These are phyloP conservation scores for Linnemannia hyalina DNA, from an alignment of 192 early-diverging fungal genomes.

Conservation along the genomic window DNA sequence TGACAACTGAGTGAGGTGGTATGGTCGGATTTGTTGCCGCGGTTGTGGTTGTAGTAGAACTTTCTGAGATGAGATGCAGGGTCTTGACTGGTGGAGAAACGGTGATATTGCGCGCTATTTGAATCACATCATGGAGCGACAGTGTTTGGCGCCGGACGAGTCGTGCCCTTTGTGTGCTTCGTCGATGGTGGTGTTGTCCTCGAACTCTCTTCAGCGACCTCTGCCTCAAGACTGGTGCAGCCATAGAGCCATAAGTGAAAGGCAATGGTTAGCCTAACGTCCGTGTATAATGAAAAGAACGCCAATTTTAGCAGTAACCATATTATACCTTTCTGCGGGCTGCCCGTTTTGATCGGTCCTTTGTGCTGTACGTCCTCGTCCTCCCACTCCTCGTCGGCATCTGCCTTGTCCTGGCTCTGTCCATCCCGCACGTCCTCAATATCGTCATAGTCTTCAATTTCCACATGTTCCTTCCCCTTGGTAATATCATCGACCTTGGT, in stretches of 20 bases:
- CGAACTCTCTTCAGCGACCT: neutral
- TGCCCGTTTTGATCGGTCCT: neutral
- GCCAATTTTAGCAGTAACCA: neutral
- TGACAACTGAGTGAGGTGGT: neutral
- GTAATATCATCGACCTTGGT: neutral
- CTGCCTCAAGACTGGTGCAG: neutral
- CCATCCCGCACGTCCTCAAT: slow-evolving; percentile 12
- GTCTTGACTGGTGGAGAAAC: neutral
- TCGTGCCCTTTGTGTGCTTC: neutral
- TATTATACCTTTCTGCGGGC: neutral
- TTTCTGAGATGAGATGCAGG: neutral
- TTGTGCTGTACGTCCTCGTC: neutral
- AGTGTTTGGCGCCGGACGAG: neutral
- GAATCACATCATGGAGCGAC: neutral
- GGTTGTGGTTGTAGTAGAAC: neutral
- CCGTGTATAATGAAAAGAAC: neutral
- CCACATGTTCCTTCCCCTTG: slow-evolving; percentile 3
- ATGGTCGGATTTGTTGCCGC: neutral
- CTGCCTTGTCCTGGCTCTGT: neutral
- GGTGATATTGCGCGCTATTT: neutral
- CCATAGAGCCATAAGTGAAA: neutral
- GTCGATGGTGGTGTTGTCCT: neutral
- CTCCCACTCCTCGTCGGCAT: neutral
- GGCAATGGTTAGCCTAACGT: neutral
- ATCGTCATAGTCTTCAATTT: neutral